A percentile compares a stretch with the other conserved stretches of the same genome.
phyloP scores from a whole-genome alignment of 179 eudicot genomes.

The Actinidia chinensis region DNA sequence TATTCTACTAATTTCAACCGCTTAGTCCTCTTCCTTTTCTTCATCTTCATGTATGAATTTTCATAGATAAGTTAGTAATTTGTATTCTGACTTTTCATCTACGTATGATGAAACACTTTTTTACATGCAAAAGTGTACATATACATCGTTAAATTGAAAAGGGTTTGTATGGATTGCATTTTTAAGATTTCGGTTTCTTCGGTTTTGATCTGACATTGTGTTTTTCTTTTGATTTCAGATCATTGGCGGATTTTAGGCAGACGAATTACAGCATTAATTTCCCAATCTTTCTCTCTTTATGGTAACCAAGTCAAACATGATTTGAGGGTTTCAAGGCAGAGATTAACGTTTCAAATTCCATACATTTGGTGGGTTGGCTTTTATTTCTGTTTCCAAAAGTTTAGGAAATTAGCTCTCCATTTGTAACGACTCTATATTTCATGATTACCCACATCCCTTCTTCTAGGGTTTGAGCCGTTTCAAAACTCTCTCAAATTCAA shows the following conservation, averaged over 20 bases:
- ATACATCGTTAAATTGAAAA: neutral
- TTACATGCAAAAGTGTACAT: neutral
- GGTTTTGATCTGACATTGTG: neutral
- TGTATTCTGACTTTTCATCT: neutral
- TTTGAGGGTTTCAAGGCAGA: neutral
- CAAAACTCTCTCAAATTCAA: neutral
- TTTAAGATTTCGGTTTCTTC: neutral
- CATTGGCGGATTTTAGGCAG: no score
- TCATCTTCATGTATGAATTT: neutral
- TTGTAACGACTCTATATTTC: conserved; percentile 1
- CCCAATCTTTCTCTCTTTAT: neutral
- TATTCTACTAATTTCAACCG: neutral
- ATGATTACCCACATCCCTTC: neutral
- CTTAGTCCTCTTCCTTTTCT: neutral
- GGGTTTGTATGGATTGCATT: neutral
- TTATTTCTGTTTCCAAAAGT: neutral
- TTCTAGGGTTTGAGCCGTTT: neutral
- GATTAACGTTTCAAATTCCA: neutral
- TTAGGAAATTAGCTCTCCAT: neutral
- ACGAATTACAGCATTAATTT: no score
- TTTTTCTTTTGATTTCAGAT: neutral
- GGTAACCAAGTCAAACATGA: no score
- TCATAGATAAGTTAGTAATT: neutral
- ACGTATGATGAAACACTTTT: neutral
- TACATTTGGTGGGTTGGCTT: neutral